Conservation (phyloP, 2,329 filamentous ascomycete genomes). For the Monosporascus sp. region DNA sequence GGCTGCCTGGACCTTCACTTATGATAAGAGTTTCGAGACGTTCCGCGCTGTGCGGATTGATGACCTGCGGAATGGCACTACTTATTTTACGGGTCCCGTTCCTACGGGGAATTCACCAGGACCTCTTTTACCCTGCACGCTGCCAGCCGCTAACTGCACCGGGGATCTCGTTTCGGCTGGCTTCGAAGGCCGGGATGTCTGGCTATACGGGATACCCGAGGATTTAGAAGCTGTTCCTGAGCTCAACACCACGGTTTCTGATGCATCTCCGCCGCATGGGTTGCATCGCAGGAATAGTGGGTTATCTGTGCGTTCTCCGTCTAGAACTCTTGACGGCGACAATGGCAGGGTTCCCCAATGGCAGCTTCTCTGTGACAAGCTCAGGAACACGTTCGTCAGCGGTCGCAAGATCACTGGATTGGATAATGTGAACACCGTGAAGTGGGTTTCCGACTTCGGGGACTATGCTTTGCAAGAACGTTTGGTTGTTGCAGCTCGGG, state of each 20-base stretch:
- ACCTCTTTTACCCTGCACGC: conserved; percentile 61
- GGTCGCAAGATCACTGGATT: conserved; percentile 62
- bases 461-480: conserved; percentile 45
- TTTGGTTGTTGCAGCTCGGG: conserved; percentile 67
- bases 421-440: conserved; percentile 60
- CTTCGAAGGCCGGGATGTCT: conserved; percentile 66
- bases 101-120: conserved; percentile 45
- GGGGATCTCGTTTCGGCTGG: conserved; percentile 70
- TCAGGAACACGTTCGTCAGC: conserved; percentile 64
- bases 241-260: conserved; percentile 20
- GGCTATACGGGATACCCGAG: conserved; percentile 74
- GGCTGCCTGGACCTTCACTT: conserved; percentile 71
- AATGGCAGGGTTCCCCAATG: conserved; percentile 53
- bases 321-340: conserved; percentile 30
- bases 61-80: conserved; percentile 68
- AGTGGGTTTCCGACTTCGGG: conserved; percentile 61
- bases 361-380: conserved; percentile 63
- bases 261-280: conserved; percentile 20
- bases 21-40: conserved; percentile 69
- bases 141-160: conserved; percentile 62
- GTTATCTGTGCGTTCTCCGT: conserved; percentile 33
- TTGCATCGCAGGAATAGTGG: conserved; percentile 36
- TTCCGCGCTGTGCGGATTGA: conserved; percentile 73
- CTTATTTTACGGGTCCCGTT: conserved; percentile 70
- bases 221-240: conserved; percentile 60